Conservation (phyloP, 2,329 filamentous ascomycete species). For the Aspergillus caelatus region DNA sequence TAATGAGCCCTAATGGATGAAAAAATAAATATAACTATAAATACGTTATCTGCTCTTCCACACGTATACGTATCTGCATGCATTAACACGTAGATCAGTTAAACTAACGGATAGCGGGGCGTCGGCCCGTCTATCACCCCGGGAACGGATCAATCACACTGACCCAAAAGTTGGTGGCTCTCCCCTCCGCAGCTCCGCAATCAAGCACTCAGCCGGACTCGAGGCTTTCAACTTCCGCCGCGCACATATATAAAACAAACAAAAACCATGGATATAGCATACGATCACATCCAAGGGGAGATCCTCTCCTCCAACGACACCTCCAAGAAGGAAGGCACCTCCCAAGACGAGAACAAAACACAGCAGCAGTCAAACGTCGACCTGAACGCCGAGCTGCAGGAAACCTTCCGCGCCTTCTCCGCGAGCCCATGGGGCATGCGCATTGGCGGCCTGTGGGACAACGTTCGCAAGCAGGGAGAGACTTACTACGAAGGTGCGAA, state of each 20-base stretch:
- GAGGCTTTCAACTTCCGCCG: slow-evolving; percentile 8
- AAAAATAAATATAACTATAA: not conserved
- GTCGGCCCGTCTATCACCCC: slow-evolving; percentile 34
- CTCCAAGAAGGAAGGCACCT: slow-evolving; percentile 50
- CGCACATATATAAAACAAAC: slow-evolving; percentile 5
- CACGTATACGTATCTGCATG: not conserved
- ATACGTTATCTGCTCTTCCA: no score
- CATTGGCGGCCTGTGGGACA: slow-evolving; percentile 86
- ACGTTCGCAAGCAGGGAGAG: slow-evolving; percentile 92
- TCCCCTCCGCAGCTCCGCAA: not conserved
- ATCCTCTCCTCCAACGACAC: slow-evolving; percentile 61
- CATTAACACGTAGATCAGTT: not conserved
- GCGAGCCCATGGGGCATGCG: slow-evolving; percentile 87
- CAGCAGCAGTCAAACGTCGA: slow-evolving; percentile 47
- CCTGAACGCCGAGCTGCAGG: slow-evolving; percentile 86
- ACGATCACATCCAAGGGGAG: slow-evolving; percentile 94
- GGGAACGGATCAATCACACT: slow-evolving; percentile 15
- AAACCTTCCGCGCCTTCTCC: slow-evolving; percentile 92
- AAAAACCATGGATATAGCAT: slow-evolving; percentile 82
- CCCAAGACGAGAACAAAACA: slow-evolving; percentile 43
- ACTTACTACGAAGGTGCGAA: slow-evolving; percentile 81
- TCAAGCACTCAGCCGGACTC: slow-evolving; percentile 20
- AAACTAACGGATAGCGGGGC: slow-evolving; percentile 21
- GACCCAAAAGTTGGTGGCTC: not conserved
- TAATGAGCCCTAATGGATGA: not conserved